These are phyloP conservation scores for Arachis monticola DNA, from an alignment of 331 rosid species.

Conservation along the genomic window DNA sequence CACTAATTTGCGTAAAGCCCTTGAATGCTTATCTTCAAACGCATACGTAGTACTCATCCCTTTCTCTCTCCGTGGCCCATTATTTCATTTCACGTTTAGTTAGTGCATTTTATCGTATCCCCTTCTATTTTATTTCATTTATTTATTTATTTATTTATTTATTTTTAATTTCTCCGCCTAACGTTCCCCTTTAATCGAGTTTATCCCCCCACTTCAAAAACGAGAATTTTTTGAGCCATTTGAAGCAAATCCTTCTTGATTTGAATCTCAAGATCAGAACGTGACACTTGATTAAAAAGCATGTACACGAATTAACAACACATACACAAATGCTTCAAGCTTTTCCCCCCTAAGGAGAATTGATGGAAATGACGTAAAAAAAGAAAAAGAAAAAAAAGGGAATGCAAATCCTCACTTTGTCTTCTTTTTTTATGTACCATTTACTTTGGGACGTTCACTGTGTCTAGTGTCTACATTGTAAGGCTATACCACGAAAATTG, in stretches of 20 bases:
- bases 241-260: conserved; percentile 37
- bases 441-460: conserved; percentile 31
- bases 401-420: conserved; percentile 38
- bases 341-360: conserved; percentile 5
- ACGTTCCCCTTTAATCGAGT: conserved; percentile 40
- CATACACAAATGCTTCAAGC: conserved; percentile 36
- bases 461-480: conserved; percentile 35
- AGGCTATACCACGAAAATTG: conserved; percentile 27
- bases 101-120: conserved; percentile 39
- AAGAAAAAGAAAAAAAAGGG: not conserved
- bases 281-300: conserved; percentile 41
- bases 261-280: conserved; percentile 30
- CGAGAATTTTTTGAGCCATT: conserved; percentile 27
- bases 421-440: conserved; percentile 33
- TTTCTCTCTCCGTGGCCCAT: conserved; percentile 45
- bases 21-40: conserved; percentile 50
- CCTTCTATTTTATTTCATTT: no score
- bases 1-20: conserved; percentile 56
- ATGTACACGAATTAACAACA: conserved; percentile 40
- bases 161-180: conserved; percentile 19
- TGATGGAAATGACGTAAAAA: conserved; percentile 13
- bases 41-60: conserved; percentile 32
- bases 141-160: no score
- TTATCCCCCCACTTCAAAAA: conserved; percentile 34
- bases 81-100: conserved; percentile 47